These are phyloP conservation scores for Earliella scabrosa DNA, from an alignment of 1,284 basidiomycete species.

Conservation along the genomic window DNA sequence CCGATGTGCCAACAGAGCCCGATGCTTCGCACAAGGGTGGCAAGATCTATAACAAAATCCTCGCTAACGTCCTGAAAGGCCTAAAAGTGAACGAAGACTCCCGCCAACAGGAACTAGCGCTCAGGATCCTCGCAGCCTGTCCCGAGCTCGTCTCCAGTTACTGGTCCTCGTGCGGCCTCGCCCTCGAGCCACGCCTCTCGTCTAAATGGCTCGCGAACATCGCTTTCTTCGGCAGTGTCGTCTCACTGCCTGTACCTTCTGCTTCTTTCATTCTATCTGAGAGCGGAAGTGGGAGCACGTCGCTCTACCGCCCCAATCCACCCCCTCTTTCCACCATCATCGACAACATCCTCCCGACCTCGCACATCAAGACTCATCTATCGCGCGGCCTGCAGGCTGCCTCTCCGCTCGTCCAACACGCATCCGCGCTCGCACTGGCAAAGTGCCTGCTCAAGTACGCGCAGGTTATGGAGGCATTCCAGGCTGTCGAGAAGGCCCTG, in stretches of 20 bases:
- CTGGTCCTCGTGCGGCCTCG: slow-evolving; percentile 76
- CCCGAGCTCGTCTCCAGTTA: slow-evolving; percentile 89
- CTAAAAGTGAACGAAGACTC: slow-evolving; percentile 85
- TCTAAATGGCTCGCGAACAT: slow-evolving; percentile 91
- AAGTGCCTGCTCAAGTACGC: slow-evolving; percentile 77
- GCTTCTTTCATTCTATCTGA: slow-evolving; percentile 60
- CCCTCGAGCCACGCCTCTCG: slow-evolving; percentile 85
- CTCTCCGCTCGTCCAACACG: slow-evolving; percentile 82
- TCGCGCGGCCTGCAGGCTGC: slow-evolving; percentile 78
- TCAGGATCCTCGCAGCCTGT: slow-evolving; percentile 79
- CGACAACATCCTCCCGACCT: slow-evolving; percentile 78
- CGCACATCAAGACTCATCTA: slow-evolving; percentile 70
- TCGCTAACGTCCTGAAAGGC: slow-evolving; percentile 74
- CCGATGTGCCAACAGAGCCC: slow-evolving; percentile 34
- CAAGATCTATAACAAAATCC: slow-evolving; percentile 84
- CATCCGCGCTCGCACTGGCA: slow-evolving; percentile 74
- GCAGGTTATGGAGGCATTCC: slow-evolving; percentile 56
- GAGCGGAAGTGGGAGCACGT: slow-evolving; percentile 30
- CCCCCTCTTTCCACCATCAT: slow-evolving; percentile 73
- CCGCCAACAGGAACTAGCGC: slow-evolving; percentile 83
- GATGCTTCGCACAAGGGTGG: slow-evolving; percentile 41
- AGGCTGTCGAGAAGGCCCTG: slow-evolving; percentile 52
- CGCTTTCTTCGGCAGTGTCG: slow-evolving; percentile 76
- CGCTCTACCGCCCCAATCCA: slow-evolving; percentile 66
- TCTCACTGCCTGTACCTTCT: slow-evolving; percentile 76